These are phyloP conservation scores for Moesziomyces sp. DNA, from an alignment of 1,284 basidiomycete genomes.

Conservation along the genomic window DNA sequence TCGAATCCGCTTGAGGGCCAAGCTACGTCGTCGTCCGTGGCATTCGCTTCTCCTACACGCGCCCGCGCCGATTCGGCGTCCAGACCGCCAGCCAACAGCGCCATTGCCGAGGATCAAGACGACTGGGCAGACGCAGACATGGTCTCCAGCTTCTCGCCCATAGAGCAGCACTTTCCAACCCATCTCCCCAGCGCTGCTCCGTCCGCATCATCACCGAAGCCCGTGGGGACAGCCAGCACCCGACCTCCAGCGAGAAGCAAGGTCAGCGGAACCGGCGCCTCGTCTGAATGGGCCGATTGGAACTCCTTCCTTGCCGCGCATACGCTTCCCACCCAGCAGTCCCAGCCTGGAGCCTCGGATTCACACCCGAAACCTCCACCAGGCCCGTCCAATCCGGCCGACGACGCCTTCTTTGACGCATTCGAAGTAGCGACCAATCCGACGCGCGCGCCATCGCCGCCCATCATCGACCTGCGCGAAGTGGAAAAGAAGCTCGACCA, in stretches of 20 bases:
- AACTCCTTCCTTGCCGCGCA: slow-evolving; percentile 39
- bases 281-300: slow-evolving; percentile 44
- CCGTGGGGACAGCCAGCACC: background rate
- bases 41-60: slow-evolving; percentile 13
- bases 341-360: slow-evolving; percentile 3
- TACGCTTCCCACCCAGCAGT: slow-evolving; percentile 22
- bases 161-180: slow-evolving; percentile 11
- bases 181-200: background rate
- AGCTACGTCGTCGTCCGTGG: slow-evolving; percentile 19
- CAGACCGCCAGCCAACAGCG: background rate
- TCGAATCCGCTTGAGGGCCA: slow-evolving; percentile 21
- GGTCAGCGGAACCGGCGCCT: slow-evolving; percentile 27
- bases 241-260: slow-evolving; percentile 14
- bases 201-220: background rate
- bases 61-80: slow-evolving; percentile 12
- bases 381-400: slow-evolving; percentile 28
- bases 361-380: slow-evolving; percentile 3
- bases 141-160: slow-evolving; percentile 51
- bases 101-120: slow-evolving; percentile 21
- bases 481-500: slow-evolving; percentile 57
- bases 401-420: slow-evolving; percentile 53
- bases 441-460: slow-evolving; percentile 48
- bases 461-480: slow-evolving; percentile 62
- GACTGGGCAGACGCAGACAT: slow-evolving; percentile 51
- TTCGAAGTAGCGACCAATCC: slow-evolving; percentile 44